phyloP scores from a whole-genome alignment of 179 eudicot genomes.

The Silene noctiflora region DNA sequence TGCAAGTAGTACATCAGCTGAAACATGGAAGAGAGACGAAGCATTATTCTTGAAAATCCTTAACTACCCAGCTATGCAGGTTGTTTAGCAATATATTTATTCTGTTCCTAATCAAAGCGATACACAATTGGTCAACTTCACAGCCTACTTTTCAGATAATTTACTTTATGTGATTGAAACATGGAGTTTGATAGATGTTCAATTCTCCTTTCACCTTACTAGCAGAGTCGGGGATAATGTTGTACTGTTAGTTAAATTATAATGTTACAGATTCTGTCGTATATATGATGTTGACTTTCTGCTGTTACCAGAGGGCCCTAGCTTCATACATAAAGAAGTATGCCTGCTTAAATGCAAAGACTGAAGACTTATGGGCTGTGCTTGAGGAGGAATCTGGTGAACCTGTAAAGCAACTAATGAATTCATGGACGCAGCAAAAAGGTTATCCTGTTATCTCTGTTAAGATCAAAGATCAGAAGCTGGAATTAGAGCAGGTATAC shows the following conservation, averaged over 20 bases:
- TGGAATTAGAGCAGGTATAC: constrained; percentile 83
- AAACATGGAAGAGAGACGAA: too few relatives aligned
- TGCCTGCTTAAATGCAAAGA: constrained; percentile 95
- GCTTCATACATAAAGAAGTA: constrained; percentile 78
- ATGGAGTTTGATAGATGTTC: too few relatives aligned
- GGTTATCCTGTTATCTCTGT: constrained; percentile 94
- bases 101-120: background rate
- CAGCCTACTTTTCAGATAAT: background rate
- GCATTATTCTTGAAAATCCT: background rate
- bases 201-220: too few relatives aligned
- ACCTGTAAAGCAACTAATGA: constrained; percentile 86
- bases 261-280: background rate
- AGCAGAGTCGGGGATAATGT: too few relatives aligned
- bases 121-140: background rate
- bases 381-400: constrained; percentile 88
- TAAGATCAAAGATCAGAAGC: constrained; percentile 52
- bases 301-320: constrained; percentile 64
- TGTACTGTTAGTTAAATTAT: background rate
- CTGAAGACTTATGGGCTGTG: constrained; percentile 95
- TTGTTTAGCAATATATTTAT: background rate
- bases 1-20: too few relatives aligned
- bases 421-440: constrained; percentile 91
- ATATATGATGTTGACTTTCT: background rate
- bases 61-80: background rate
- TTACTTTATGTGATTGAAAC: too few relatives aligned